These are phyloP conservation scores for Paramecium caudatum DNA, from an alignment of 73 alveolate genomes.

Conservation along the genomic window DNA sequence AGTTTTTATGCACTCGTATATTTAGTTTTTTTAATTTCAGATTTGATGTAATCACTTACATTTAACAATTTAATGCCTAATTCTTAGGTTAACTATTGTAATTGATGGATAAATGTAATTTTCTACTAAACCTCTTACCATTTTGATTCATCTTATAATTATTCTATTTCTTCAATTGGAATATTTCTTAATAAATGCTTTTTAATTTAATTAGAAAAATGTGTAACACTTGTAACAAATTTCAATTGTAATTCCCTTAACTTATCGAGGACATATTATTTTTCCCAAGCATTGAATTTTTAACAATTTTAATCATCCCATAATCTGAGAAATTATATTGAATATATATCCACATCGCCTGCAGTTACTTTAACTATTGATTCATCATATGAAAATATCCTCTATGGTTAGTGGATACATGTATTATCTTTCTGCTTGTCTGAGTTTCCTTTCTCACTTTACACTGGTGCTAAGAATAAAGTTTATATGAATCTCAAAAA, in stretches of 20 bases:
- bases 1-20: too few relatives aligned
- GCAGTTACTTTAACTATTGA: background rate
- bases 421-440: background rate
- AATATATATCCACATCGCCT: background rate
- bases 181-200: background rate
- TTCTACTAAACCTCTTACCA: background rate
- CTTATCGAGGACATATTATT: too few relatives aligned
- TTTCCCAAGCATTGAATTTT: too few relatives aligned
- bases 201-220: background rate
- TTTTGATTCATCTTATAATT: background rate
- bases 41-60: background rate
- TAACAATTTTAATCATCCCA: too few relatives aligned
- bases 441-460: too few relatives aligned
- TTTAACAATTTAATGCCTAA: background rate
- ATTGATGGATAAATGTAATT: background rate
- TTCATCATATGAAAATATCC: constrained; percentile 20
- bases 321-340: too few relatives aligned
- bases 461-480: background rate
- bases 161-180: background rate
- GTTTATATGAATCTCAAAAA: constrained; percentile 32
- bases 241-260: too few relatives aligned
- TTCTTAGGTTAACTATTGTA: background rate
- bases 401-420: background rate
- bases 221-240: too few relatives aligned
- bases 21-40: background rate